Conservation (phyloP, 768 basidiomycete genomes). For the Boletus eberwhitei region DNA sequence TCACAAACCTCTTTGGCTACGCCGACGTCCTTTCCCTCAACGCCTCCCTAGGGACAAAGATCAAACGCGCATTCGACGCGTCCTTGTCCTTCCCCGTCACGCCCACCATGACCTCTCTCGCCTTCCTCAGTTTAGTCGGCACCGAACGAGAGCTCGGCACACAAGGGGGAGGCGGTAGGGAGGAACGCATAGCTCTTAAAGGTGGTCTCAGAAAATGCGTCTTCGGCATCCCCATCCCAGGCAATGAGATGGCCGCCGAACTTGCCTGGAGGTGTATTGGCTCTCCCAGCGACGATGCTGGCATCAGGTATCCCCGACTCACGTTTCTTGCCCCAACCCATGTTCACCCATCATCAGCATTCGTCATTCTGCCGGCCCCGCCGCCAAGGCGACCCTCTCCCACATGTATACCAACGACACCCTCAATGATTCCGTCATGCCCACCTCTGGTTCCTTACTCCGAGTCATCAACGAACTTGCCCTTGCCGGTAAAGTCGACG, state of each 20-base stretch:
- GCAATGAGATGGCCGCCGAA: constrained; percentile 84
- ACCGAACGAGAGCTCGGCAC: constrained; percentile 68
- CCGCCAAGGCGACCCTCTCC: constrained; percentile 77
- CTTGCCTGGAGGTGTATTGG: constrained; percentile 74
- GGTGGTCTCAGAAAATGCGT: constrained; percentile 48
- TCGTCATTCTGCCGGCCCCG: constrained; percentile 77
- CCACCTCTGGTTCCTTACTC: constrained; percentile 22
- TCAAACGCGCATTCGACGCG: constrained; percentile 77
- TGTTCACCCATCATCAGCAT: constrained; percentile 48
- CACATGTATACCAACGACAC: constrained; percentile 71
- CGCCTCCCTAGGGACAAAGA: constrained; percentile 82
- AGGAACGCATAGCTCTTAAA: constrained; percentile 55
- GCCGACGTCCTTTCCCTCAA: constrained; percentile 87
- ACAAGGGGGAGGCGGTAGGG: constrained; percentile 25
- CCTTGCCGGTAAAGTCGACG: constrained; percentile 19
- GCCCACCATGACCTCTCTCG: constrained; percentile 58
- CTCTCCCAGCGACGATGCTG: constrained; percentile 69
- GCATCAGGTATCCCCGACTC: constrained; percentile 56
- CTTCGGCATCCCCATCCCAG: constrained; percentile 10
- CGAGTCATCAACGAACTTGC: constrained; percentile 23
- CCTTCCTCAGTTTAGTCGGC: constrained; percentile 68
- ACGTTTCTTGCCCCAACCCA: neutral
- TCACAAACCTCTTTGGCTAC: constrained; percentile 88
- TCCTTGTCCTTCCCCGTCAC: constrained; percentile 61
- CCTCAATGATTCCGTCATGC: constrained; percentile 26